Evolutionary conservation across 208 protist genomes (phyloP), one percentile per base, ranked within the genome.

Genomic region (Plasmodiophora brassicae): DNA sequence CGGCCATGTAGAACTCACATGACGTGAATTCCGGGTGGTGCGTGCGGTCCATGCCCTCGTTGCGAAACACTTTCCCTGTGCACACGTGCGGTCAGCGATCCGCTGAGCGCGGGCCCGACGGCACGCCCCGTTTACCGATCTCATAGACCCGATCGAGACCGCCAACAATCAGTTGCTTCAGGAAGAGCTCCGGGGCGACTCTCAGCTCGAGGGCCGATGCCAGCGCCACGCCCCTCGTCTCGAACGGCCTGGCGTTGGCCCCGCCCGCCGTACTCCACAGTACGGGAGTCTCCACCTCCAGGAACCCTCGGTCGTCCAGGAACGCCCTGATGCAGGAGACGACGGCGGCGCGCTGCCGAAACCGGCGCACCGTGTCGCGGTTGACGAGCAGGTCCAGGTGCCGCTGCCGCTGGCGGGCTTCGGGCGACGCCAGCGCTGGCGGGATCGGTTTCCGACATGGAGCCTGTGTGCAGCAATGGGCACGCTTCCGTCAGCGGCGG

Each of bases 11-110:
- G 87, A 98, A 98, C 92, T 99, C 99, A 85, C 94, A 95, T 39
- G 97, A 98, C 22, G 99, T 99, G 92, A 99, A 99, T 92, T 99
- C 98, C 46, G 98, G 98, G 93, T 99, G 99, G 94, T 99, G 98
- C 25, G 96, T 97, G 38, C 94, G 85, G 91, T 97, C 95, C 45
- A 97, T 96, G 43, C 94, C 95, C 91, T 99, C 98, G 92, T 99
- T 99, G 88, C 98, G 93, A 93, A 99, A 99, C 89, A 87, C 25
- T 14, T 97, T 97, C n/a, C n/a, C n/a, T n/a, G n/a, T n/a, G n/a
- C n/a, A n/a, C n/a, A n/a, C n/a, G n/a, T n/a, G n/a, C n/a, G n/a
- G n/a, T n/a, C n/a, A n/a, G n/a, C n/a, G n/a, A n/a, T n/a, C n/a
- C n/a, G n/a, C n/a, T n/a, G n/a, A n/a, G n/a, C n/a, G n/a, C n/a